These are phyloP conservation scores for Apocynum venetum DNA, from an alignment of 257 asterid genomes.

Conservation along the genomic window DNA sequence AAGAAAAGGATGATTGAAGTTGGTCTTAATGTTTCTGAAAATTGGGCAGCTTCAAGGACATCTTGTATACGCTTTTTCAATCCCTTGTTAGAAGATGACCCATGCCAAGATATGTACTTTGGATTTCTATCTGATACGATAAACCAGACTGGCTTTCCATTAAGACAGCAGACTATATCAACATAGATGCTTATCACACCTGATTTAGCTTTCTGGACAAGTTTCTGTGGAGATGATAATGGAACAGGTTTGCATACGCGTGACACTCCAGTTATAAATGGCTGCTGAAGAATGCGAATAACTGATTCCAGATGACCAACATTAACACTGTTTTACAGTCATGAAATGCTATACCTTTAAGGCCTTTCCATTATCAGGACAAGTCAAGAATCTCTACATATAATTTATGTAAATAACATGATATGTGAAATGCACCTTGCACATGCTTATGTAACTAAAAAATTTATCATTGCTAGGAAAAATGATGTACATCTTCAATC, in stretches of 20 bases:
- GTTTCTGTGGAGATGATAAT: conserved; percentile 24
- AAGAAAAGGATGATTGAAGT: conserved; percentile 62
- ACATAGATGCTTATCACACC: conserved; percentile 37
- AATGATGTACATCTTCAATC: neutral
- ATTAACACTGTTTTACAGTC: conserved; percentile 49
- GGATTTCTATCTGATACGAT: conserved; percentile 80
- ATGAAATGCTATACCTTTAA: conserved; percentile 6
- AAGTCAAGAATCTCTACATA: neutral
- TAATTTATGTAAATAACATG: neutral
- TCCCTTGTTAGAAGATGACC: conserved; percentile 40
- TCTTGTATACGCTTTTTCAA: conserved; percentile 38
- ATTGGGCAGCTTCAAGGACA: conserved; percentile 57
- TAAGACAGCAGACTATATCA: conserved; percentile 64
- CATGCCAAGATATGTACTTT: conserved; percentile 55
- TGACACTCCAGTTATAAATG: conserved; percentile 58
- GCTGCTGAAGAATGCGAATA: conserved; percentile 63
- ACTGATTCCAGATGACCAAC: conserved; percentile 87
- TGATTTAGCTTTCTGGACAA: neutral
- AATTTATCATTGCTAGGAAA: neutral
- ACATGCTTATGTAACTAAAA: neutral
- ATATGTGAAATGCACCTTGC: neutral
- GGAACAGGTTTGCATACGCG: conserved; percentile 72
- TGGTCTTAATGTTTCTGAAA: conserved; percentile 59
- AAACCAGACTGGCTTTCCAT: conserved; percentile 86
- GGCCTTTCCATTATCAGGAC: neutral